Conservation (phyloP, 371 early-diverging fungal species). For the Mortierella sp. region DNA sequence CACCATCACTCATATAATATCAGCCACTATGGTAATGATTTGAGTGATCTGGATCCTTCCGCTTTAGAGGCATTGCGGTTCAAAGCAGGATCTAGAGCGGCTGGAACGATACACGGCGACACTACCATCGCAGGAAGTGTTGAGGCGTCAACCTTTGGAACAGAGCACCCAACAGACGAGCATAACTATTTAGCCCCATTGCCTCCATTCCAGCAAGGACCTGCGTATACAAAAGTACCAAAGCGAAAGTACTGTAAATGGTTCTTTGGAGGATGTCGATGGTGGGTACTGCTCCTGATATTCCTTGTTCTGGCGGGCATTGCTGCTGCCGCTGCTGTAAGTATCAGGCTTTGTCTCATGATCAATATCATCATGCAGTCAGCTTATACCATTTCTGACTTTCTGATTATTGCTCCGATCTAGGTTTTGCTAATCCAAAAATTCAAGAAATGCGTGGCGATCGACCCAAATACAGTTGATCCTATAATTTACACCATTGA, state of each 20-base stretch:
- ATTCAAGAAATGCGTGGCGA: conserved; percentile 20
- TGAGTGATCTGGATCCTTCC: conserved; percentile 22
- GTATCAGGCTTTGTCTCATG: not conserved
- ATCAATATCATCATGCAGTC: not conserved
- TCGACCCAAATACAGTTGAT: conserved; percentile 26
- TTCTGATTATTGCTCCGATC: not conserved
- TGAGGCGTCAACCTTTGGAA: conserved; percentile 34
- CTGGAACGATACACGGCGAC: conserved; percentile 16
- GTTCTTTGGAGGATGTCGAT: conserved; percentile 48
- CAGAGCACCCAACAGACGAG: conserved; percentile 25
- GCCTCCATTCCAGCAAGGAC: conserved; percentile 52
- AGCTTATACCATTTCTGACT: not conserved
- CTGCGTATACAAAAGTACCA: conserved; percentile 41
- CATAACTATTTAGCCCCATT: conserved; percentile 52
- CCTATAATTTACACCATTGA: conserved; percentile 38
- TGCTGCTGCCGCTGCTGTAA: conserved; percentile 26
- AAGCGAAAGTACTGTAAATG: conserved; percentile 42
- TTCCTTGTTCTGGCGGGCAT: conserved; percentile 22
- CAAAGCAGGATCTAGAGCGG: conserved; percentile 38
- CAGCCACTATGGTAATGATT: not conserved
- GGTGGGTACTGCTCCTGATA: conserved; percentile 47
- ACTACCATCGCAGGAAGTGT: conserved; percentile 8
- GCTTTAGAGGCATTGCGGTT: conserved; percentile 20
- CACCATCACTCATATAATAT: conserved; percentile 12
- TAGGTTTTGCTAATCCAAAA: conserved; percentile 32